These are phyloP conservation scores for Paramecium biaurelia DNA, from an alignment of 73 alveolate genomes.

Conservation along the genomic window DNA sequence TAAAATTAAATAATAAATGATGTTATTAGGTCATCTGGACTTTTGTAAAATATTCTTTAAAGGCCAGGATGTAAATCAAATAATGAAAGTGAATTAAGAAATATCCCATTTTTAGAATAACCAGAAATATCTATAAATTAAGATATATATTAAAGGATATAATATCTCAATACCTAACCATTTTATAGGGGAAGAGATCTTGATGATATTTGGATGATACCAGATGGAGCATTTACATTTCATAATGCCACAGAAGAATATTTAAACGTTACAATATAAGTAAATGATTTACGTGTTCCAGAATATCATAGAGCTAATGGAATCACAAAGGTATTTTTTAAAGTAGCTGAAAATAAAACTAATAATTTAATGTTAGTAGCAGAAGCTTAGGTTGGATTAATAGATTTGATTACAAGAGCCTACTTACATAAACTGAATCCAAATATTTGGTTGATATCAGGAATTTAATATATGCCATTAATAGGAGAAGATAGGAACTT, in stretches of 20 bases:
- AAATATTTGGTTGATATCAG: conserved; percentile 79
- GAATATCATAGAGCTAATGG: conserved; percentile 96
- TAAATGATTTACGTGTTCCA: conserved; percentile 86
- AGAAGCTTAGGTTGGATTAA: conserved; percentile 76
- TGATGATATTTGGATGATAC: conserved; percentile 69
- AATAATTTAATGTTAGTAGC: conserved; percentile 51
- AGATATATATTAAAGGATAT: conserved; percentile 80
- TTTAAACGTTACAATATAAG: conserved; percentile 81
- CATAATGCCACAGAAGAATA: conserved; percentile 72
- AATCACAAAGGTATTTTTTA: conserved; percentile 83
- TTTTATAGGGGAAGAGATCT: conserved; percentile 69
- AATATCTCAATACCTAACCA: conserved; percentile 74
- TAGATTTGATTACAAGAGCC: conserved; percentile 88
- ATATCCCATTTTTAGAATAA: conserved; percentile 51
- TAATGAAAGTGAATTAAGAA: conserved; percentile 8
- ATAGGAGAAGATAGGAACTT: conserved; percentile 84
- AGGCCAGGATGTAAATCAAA: conserved; percentile 66
- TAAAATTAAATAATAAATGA: background rate
- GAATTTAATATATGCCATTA: conserved; percentile 92
- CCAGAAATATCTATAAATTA: conserved; percentile 76
- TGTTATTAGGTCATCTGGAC: background rate
- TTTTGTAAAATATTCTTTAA: conserved; percentile 52
- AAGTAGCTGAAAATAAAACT: conserved; percentile 63
- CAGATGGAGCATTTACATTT: conserved; percentile 96
- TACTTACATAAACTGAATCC: conserved; percentile 82